Conservation (phyloP, 2,329 filamentous ascomycete species). For the Phaeosphaeria sp. region DNA sequence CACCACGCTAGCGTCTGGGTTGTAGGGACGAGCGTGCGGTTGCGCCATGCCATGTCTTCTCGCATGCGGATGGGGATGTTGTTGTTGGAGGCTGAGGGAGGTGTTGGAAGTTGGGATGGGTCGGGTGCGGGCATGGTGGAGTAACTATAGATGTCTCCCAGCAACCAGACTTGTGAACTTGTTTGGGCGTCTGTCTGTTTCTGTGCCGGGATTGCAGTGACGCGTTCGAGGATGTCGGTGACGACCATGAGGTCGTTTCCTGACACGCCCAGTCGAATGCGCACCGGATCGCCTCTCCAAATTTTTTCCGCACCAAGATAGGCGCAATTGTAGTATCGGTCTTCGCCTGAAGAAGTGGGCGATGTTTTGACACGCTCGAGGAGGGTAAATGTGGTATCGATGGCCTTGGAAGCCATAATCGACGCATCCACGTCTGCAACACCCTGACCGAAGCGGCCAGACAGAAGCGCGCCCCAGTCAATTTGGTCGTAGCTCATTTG, state of each 20-base stretch:
- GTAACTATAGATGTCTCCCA: conserved; percentile 62
- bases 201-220: conserved; percentile 17
- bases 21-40: conserved; percentile 49
- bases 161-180: conserved; percentile 46
- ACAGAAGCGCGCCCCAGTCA: conserved; percentile 57
- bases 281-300: conserved; percentile 64
- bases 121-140: conserved; percentile 41
- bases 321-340: conserved; percentile 59
- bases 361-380: conserved; percentile 55
- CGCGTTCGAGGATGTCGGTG: conserved; percentile 52
- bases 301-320: conserved; percentile 66
- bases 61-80: conserved; percentile 59
- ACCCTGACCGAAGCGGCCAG: conserved; percentile 54
- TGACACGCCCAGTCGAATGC: conserved; percentile 52
- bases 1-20: conserved; percentile 50
- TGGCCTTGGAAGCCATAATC: conserved; percentile 62
- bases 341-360: conserved; percentile 45
- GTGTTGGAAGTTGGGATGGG: conserved; percentile 39
- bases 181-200: conserved; percentile 21
- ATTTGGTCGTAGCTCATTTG: conserved; percentile 56
- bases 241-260: conserved; percentile 59
- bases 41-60: conserved; percentile 59
- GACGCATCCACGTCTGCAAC: conserved; percentile 63
- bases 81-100: conserved; percentile 45
- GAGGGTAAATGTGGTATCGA: conserved; percentile 63